Percentiles rank a stretch among this genome's conserved stretches.
These are phyloP conservation scores for Euphorbia lathyris DNA, from an alignment of 345 rosid genomes.

Conservation along the genomic window DNA sequence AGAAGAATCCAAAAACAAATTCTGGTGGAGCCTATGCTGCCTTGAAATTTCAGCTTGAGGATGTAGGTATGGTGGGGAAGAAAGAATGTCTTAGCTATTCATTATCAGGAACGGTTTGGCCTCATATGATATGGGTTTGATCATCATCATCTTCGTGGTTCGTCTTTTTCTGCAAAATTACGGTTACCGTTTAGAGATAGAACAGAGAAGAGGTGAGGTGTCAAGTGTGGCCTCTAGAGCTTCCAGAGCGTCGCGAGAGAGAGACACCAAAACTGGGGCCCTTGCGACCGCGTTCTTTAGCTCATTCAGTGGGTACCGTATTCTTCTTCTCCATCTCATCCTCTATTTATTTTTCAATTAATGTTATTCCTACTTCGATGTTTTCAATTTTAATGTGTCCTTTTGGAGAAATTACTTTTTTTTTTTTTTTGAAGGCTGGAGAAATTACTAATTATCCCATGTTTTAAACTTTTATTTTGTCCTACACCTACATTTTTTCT, in stretches of 20 bases:
- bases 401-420: too few species aligned
- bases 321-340: too few species aligned
- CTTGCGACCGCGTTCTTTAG: neutral
- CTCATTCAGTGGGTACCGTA: neutral
- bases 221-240: too few species aligned
- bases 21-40: neutral
- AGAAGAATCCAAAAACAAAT: slow-evolving; percentile 28
- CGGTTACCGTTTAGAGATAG: neutral
- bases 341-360: too few species aligned
- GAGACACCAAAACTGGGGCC: neutral
- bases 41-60: neutral
- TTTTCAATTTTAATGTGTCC: too few species aligned
- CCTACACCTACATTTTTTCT: too few species aligned
- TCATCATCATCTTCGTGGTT: neutral
- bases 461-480: too few species aligned
- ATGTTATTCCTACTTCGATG: too few species aligned
- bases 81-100: slow-evolving; percentile 12
- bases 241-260: too few species aligned
- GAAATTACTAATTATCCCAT: too few species aligned
- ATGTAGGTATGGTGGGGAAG: neutral
- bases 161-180: neutral
- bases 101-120: slow-evolving; percentile 26
- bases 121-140: slow-evolving; percentile 11
- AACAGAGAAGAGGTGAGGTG: neutral
- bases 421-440: too few species aligned